Evolutionary conservation across 306 rosid species (phyloP), one percentile per base, ranked within the genome.

Genomic region (Herpetospermum pedunculosum): DNA sequence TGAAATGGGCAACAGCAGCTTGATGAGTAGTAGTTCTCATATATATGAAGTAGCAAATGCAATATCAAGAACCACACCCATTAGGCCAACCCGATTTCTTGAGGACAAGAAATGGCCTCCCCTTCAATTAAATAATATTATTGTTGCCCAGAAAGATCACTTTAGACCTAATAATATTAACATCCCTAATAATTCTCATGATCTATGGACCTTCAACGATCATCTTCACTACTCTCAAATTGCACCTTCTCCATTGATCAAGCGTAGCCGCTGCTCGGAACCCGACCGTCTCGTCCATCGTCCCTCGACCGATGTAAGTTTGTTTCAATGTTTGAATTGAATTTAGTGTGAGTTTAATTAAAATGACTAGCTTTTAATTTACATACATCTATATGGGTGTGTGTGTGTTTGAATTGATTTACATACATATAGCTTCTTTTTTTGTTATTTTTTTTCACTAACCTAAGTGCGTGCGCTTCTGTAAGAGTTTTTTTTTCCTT

Each of bases 21-120:
- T 47, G 52, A 44, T 21, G 57, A 46, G n/a, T n/a, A n/a, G n/a
- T n/a, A n/a, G n/a, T n/a, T n/a, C 79, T 26, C 49, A 70, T 6
- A 70, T 70, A 1, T 58, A 46, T 48, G 53, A 30, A 67, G 44
- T 38, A 11, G 55, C 72, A 8, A 78, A 80, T 28, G 74, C 67
- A 52, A 70, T 76, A 3, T 65, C 78, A 34, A 79, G 74, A 78
- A 35, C 18, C 29, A 53, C 25, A 38, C 83, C 77, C n/a, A 15
- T 76, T 72, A 80, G 75, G 62, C 67, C 76, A 8, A 55, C 55
- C 46, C 50, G 59, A 44, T 77, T 76, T 18, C 84, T 81, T 35
- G 81, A 81, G 65, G 81, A 81, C 47, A 81, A 70, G 62, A 81
- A 64, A 58, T 81, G 81, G 84, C 70, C 84, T 10, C 79, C 81